Evolutionary conservation across 2,329 filamentous ascomycete genomes (phyloP).

Genomic region (Pseudopyrenochaeta lycopersici): DNA sequence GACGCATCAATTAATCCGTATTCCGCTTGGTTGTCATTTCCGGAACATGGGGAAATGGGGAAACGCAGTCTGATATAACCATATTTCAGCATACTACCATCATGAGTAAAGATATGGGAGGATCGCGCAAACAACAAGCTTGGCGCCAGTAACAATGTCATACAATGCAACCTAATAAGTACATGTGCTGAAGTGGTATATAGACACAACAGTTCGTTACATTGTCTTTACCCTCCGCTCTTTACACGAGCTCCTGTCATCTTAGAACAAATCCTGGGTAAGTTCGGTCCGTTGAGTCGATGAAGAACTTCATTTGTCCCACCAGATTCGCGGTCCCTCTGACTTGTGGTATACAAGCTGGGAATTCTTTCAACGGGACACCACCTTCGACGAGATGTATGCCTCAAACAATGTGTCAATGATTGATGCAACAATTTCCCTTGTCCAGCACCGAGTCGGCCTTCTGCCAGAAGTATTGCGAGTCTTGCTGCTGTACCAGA

Average conservation of each 20-base stretch:
- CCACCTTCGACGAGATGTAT: conserved; percentile 2
- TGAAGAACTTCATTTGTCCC: conserved; percentile 15
- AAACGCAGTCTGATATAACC: too few species aligned
- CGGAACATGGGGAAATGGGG: too few species aligned
- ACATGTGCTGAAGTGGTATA: too few species aligned
- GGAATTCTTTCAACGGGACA: conserved; percentile 9
- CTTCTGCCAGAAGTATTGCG: conserved; percentile 13
- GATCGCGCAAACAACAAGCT: too few species aligned
- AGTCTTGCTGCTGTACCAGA: conserved; percentile 19
- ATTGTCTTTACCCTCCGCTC: not conserved
- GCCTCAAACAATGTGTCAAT: conserved; percentile 18
- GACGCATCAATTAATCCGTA: too few species aligned
- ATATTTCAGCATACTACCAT: too few species aligned
- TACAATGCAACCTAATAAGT: too few species aligned
- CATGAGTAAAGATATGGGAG: too few species aligned
- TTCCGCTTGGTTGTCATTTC: too few species aligned
- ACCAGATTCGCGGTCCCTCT: conserved; percentile 15
- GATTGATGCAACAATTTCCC: conserved; percentile 22
- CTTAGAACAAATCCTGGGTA: conserved; percentile 6
- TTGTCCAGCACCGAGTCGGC: conserved; percentile 4
- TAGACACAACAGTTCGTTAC: too few species aligned
- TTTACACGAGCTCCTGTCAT: not conserved
- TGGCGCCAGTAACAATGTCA: too few species aligned
- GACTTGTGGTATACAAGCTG: conserved; percentile 14
- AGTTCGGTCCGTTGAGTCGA: conserved; percentile 11